Conservation (phyloP, 345 rosid species). For the Kandelia obovata region DNA sequence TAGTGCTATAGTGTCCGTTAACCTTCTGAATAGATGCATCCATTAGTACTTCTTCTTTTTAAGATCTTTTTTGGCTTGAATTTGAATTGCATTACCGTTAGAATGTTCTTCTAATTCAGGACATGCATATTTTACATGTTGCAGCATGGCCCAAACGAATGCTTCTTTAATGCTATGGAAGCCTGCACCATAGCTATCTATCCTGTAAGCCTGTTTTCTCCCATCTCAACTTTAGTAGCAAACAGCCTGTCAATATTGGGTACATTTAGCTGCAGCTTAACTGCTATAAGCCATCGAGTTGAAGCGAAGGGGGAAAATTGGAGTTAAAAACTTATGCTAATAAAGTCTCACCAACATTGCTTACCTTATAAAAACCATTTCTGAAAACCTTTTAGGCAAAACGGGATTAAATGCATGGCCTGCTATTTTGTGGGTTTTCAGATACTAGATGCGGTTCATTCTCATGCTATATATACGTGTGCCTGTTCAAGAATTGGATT, state of each 20-base stretch:
- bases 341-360: no score
- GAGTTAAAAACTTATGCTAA: no score
- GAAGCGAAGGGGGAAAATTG: no score
- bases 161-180: constrained; percentile 46
- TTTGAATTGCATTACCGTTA: neutral
- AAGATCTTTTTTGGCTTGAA: neutral
- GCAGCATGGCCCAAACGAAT: constrained; percentile 65
- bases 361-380: no score
- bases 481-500: no score
- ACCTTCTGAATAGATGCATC: neutral
- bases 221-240: neutral
- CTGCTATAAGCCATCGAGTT: no score
- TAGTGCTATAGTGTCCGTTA: neutral
- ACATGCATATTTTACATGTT: neutral
- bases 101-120: neutral
- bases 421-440: no score
- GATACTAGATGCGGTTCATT: no score
- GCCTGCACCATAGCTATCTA: constrained; percentile 51
- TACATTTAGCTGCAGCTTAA: neutral
- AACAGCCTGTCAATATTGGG: neutral
- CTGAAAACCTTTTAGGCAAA: no score
- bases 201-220: constrained; percentile 35
- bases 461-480: no score
- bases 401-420: no score
- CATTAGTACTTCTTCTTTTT: no score